Evolutionary conservation across 495 filamentous ascomycete species (phyloP).

Genomic region (Daldinia caldariorum): DNA sequence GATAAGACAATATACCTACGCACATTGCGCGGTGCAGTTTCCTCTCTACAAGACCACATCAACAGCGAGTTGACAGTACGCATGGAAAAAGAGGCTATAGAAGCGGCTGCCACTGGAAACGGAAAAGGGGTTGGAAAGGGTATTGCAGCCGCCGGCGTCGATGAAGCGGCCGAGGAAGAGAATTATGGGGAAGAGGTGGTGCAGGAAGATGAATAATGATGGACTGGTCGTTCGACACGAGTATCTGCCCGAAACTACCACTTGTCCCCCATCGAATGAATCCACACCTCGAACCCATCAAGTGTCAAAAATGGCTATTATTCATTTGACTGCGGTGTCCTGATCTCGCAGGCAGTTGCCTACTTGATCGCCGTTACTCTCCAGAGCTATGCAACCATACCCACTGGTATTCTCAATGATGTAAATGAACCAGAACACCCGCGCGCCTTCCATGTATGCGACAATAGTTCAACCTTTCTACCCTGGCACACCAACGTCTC

Average conservation of each 20-base stretch:
- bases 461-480: neutral
- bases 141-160: slow-evolving; percentile 17
- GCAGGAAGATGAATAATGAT: slow-evolving; percentile 52
- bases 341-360: slow-evolving; percentile 18
- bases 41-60: slow-evolving; percentile 73
- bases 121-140: slow-evolving; percentile 46
- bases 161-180: slow-evolving; percentile 72
- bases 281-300: neutral
- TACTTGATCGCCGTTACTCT: slow-evolving; percentile 23
- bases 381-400: slow-evolving; percentile 21
- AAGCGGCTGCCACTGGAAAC: slow-evolving; percentile 66
- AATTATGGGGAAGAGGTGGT: slow-evolving; percentile 85
- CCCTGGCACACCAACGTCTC: neutral
- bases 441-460: slow-evolving; percentile 18
- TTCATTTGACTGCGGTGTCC: slow-evolving; percentile 29
- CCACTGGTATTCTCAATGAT: slow-evolving; percentile 5
- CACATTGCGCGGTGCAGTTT: slow-evolving; percentile 68
- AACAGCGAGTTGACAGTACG: slow-evolving; percentile 84
- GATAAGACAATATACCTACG: slow-evolving; percentile 73
- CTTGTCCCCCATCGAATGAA: neutral
- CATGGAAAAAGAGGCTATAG: slow-evolving; percentile 81
- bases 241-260: neutral
- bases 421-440: slow-evolving; percentile 25
- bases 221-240: neutral
- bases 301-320: slow-evolving; percentile 15